phyloP scores from a whole-genome alignment of 2,329 filamentous ascomycete species.

The Ilyonectria mors-panacis region DNA sequence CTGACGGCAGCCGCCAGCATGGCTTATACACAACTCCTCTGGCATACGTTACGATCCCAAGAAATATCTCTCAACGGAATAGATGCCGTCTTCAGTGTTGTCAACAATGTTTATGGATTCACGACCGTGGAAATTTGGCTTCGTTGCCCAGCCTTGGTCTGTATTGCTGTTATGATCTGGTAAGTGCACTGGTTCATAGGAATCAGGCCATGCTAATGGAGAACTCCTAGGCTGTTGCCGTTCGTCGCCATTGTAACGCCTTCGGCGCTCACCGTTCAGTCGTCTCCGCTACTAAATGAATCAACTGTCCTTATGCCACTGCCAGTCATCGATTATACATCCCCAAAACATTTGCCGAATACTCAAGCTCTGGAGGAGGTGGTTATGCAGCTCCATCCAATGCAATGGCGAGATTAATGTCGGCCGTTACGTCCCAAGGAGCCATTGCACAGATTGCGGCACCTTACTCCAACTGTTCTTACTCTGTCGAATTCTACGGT shows the following conservation, averaged over 20 bases:
- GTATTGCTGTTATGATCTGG: conserved; percentile 18
- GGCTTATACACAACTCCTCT: conserved; percentile 29
- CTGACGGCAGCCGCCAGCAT: conserved; percentile 22
- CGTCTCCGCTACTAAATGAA: background rate
- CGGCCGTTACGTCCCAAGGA: background rate
- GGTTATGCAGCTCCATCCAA: background rate
- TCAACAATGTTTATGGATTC: conserved; percentile 18
- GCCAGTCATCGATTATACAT: background rate
- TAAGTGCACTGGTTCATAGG: background rate
- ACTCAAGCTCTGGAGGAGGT: background rate
- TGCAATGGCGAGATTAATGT: background rate
- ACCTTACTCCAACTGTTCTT: conserved; percentile 26
- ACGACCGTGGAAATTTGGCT: conserved; percentile 16
- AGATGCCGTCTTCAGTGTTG: conserved; percentile 12
- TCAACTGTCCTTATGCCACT: background rate
- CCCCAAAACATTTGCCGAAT: background rate
- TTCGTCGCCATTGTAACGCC: conserved; percentile 21
- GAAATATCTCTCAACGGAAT: conserved; percentile 14
- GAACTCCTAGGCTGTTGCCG: conserved; percentile 11
- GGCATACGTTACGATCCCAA: conserved; percentile 2
- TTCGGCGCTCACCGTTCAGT: background rate
- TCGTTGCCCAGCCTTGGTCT: background rate
- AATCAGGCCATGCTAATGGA: background rate
- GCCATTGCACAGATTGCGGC: conserved; percentile 3
- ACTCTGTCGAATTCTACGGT: conserved; percentile 10